Percentiles rank a stretch among this genome's conserved stretches.
Conservation (phyloP, 345 rosid genomes). For the Eucalyptus urophylla region DNA sequence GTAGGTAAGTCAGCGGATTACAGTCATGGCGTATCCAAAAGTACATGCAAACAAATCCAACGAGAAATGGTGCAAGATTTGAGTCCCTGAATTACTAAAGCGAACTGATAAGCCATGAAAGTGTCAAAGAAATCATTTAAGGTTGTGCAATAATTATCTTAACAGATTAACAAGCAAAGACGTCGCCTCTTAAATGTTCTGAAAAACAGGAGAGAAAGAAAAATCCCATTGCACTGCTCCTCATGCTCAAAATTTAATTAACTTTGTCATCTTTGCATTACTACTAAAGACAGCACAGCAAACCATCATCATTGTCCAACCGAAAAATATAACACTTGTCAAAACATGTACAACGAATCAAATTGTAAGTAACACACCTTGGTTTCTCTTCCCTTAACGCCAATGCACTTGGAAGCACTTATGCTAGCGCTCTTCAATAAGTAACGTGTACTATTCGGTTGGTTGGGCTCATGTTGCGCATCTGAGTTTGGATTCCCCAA, state of each 20-base stretch:
- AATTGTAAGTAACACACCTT: not conserved
- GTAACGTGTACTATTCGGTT: slow-evolving; percentile 30
- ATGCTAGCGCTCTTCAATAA: slow-evolving; percentile 87
- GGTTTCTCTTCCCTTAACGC: slow-evolving; percentile 20
- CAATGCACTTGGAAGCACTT: slow-evolving; percentile 86
- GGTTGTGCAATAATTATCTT: not conserved
- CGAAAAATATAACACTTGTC: not conserved
- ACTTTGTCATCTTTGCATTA: not conserved
- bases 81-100: not conserved
- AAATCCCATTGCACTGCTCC: not conserved
- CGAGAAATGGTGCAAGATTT: not conserved
- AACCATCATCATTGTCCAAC: not conserved
- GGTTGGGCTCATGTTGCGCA: slow-evolving; percentile 19
- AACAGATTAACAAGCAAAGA: not conserved
- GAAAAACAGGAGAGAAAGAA: not conserved
- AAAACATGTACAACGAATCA: not conserved
- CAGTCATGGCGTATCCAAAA: not conserved
- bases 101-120: not conserved
- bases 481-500: slow-evolving; percentile 12
- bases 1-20: not conserved
- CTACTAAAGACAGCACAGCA: not conserved
- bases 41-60: not conserved
- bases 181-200: not conserved
- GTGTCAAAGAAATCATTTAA: not conserved
- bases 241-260: not conserved